Evolutionary conservation across 129 eudicot genomes (phyloP), one percentile per base, ranked within the genome.

Genomic region (Ambrosia artemisiifolia): DNA sequence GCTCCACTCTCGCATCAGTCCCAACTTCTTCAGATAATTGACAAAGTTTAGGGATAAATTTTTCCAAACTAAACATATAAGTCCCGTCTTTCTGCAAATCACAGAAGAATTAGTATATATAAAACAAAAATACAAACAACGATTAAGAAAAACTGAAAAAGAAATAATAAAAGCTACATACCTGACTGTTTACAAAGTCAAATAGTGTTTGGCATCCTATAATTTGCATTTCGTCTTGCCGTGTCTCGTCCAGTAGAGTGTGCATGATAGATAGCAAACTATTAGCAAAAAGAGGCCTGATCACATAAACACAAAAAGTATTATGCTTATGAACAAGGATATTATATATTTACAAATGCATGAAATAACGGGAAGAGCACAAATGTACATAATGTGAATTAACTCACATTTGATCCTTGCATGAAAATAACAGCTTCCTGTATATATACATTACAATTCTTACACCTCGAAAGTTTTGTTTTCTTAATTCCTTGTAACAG

Each of bases 361-460:
- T 34, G 50, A 40, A 42, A 60, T 34, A 47, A 40, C 18, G 14
- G 14, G 14, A 67, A 65, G 20, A 7, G 19, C 34, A 20, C 33
- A 33, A 13, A 40, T 54, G 35, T 7, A 16, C 24, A 76, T 17
- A 20, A 33, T 19, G 44, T 10, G 48, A 77, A 69, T 46, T 50
- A 83, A 82, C 96, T 87, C 86, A 90, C 96, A 85, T 86, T 83
- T 90, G 96, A 76, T 90, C 86, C 76, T 78, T 85, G 83, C 93
- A 90, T 70, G 92, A 82, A 75, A 80, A 67, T 66, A 86, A 32
- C 88, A 90, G 77, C 86, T 90, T 90, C 73, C 96, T 81, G 79
- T 90, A 90, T 74, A 90, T 79, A 76, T 80, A 76, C 79, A 90
- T 87, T 75, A 90, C 87, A 66, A 74, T 85, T 85, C 84, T 85